Conservation (phyloP, 176 grass and related monocot genomes). For the Eremochloa ophiuroides region DNA sequence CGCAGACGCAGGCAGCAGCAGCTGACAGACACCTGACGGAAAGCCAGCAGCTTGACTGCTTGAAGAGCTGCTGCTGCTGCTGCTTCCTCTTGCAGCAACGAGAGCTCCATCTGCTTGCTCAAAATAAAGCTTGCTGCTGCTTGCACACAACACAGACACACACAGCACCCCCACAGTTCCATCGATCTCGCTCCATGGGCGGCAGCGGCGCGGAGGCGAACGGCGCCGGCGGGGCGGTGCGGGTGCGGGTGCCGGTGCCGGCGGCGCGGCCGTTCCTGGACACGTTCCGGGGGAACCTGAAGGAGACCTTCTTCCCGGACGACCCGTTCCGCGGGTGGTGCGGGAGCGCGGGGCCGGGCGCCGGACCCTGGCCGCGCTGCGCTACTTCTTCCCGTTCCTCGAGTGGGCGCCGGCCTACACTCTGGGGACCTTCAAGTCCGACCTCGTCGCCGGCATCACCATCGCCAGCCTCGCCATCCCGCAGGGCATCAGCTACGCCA, state of each 20-base stretch:
- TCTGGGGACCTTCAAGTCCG: conserved; percentile 54
- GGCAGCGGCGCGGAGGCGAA: conserved; percentile 31
- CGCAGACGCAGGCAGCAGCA: too few species aligned
- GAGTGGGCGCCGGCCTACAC: conserved; percentile 68
- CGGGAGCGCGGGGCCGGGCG: conserved; percentile 23
- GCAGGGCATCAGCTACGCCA: conserved; percentile 99
- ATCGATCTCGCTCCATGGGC: conserved; percentile 45
- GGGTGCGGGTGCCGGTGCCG: conserved; percentile 52
- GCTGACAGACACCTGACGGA: neutral
- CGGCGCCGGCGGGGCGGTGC: neutral
- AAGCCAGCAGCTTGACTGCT: neutral
- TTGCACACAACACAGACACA: too few species aligned
- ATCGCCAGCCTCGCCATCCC: conserved; percentile 98
- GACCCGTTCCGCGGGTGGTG: conserved; percentile 70
- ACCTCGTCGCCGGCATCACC: conserved; percentile 87
- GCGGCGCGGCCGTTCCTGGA: conserved; percentile 55
- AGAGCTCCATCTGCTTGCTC: too few species aligned
- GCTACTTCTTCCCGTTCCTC: conserved; percentile 71
- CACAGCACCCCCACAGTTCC: too few species aligned
- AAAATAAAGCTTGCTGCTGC: too few species aligned
- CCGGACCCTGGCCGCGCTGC: conserved; percentile 35
- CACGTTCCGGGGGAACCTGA: conserved; percentile 61
- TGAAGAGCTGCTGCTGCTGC: neutral
- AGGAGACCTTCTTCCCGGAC: conserved; percentile 96
- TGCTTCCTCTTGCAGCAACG: too few species aligned